Conservation (phyloP, 768 basidiomycete species). For the Mycena vitilis region DNA sequence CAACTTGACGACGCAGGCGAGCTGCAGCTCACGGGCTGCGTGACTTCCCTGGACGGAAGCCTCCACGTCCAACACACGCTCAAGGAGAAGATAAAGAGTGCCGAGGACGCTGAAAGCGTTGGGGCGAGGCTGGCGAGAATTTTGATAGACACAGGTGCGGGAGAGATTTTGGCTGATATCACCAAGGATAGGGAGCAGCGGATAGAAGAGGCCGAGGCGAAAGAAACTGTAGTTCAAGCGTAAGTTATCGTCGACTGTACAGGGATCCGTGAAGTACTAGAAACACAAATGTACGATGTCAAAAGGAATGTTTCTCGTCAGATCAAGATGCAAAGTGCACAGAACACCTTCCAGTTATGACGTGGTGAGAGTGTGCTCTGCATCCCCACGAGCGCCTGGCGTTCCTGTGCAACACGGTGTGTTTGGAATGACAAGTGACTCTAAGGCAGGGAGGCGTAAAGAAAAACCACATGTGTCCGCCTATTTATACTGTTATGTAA, state of each 20-base stretch:
- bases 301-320: conserved; percentile 39
- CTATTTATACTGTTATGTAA: conserved; percentile 14
- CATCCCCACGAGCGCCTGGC: conserved; percentile 79
- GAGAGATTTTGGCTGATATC: conserved; percentile 85
- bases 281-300: conserved; percentile 3
- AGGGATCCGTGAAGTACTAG: conserved; percentile 3
- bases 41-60: conserved; percentile 84
- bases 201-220: conserved; percentile 53
- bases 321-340: conserved; percentile 35
- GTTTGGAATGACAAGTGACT: conserved; percentile 72
- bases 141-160: conserved; percentile 79
- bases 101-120: conserved; percentile 70
- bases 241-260: conserved; percentile 21
- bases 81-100: conserved; percentile 59
- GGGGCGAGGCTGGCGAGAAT: conserved; percentile 74
- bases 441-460: conserved; percentile 67
- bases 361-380: conserved; percentile 53
- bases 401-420: conserved; percentile 56
- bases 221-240: conserved; percentile 23
- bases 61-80: conserved; percentile 77
- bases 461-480: conserved; percentile 32
- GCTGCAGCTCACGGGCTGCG: conserved; percentile 80
- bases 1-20: conserved; percentile 51
- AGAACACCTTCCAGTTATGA: conserved; percentile 29
- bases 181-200: conserved; percentile 70